A percentile compares a stretch with the other conserved stretches of the same genome.
phyloP scores from a whole-genome alignment of 768 basidiomycete genomes.

The Leccinum imitatum region DNA sequence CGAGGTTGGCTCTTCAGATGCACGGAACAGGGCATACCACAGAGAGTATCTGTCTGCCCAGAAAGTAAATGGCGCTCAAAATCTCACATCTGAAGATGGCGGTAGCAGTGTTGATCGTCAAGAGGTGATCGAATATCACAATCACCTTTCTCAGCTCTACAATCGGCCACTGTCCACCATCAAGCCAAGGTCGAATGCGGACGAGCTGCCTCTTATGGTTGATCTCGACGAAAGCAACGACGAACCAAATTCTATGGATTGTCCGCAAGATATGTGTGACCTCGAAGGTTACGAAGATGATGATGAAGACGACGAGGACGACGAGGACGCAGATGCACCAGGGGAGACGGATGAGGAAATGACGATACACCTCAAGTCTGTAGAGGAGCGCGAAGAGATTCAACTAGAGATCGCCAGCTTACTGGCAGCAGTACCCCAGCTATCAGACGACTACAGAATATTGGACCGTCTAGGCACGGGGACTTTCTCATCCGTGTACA shows the following conservation, averaged over 20 bases:
- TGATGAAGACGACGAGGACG: slow-evolving; percentile 38
- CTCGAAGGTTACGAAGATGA: slow-evolving; percentile 35
- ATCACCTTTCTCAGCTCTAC: slow-evolving; percentile 49
- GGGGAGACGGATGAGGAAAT: slow-evolving; percentile 60
- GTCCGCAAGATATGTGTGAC: slow-evolving; percentile 38
- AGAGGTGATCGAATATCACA: slow-evolving; percentile 47
- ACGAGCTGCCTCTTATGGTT: slow-evolving; percentile 33
- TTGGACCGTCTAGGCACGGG: slow-evolving; percentile 94
- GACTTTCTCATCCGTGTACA: slow-evolving; percentile 99
- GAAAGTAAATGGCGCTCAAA: slow-evolving; percentile 30
- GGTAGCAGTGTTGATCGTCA: slow-evolving; percentile 37
- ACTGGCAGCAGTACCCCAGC: slow-evolving; percentile 59
- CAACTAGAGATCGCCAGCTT: slow-evolving; percentile 75
- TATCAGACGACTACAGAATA: slow-evolving; percentile 68
- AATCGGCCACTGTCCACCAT: slow-evolving; percentile 26
- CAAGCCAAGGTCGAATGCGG: slow-evolving; percentile 21
- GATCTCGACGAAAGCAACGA: slow-evolving; percentile 51
- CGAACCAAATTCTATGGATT: slow-evolving; percentile 36
- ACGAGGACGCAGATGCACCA: slow-evolving; percentile 29
- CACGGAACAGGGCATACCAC: slow-evolving; percentile 47
- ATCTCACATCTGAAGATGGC: slow-evolving; percentile 53
- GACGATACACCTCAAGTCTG: slow-evolving; percentile 54
- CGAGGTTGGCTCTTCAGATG: slow-evolving; percentile 63
- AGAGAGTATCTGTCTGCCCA: slow-evolving; percentile 38
- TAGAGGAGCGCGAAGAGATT: slow-evolving; percentile 74